Evolutionary conservation across 805 yeast genomes (phyloP), one percentile per base, ranked within the genome.

Genomic region (Schwanniomyces polymorphus): DNA sequence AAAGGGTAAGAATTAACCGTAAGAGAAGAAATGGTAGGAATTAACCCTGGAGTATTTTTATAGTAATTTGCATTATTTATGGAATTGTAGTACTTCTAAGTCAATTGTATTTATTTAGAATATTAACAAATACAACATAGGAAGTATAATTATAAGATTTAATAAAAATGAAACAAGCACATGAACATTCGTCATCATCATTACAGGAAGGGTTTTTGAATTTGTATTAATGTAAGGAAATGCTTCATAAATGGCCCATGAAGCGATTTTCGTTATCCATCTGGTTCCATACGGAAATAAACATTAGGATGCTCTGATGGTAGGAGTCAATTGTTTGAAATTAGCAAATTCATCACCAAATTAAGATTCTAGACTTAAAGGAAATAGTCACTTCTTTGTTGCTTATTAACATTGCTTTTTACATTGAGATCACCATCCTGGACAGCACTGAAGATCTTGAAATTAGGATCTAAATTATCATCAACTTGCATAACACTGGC

Each of bases 401-500:
- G 76, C 52, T 72, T 73, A 43, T 46, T 62, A 35, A 68, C 58
- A 49, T 64, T 71, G 49, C 68, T 66, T 51, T 72, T 72, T 6
- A 66, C 72, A 14, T 64, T 60, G 48, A 72, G 56, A 55, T 72
- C 78, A 35, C 89, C 95, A 64, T 90, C 97, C 51, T 94, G 95
- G 40, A 92, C 99, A 9, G 98, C 98, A 59, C 90, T 85, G 69
- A 94, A 94, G 18, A 94, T 94, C 63, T 89, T 88, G 72, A 94
- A 94, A 60, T 88, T 86, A 9, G 97, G 97, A 53, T 83, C 86
- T 57, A 88, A 73, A 55, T 85, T 85, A 53, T 89, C 96, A 58
- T 86, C 96, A 45, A 94, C 88, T 65, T 91, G 89, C 99, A 92
- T 92, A 14, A 92, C 97, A 76, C 96, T 87, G 27, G 99, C 99